Evolutionary conservation across 1,284 basidiomycete species (phyloP), one percentile per base, ranked within the genome.

Genomic region (Sutorius eximius): DNA sequence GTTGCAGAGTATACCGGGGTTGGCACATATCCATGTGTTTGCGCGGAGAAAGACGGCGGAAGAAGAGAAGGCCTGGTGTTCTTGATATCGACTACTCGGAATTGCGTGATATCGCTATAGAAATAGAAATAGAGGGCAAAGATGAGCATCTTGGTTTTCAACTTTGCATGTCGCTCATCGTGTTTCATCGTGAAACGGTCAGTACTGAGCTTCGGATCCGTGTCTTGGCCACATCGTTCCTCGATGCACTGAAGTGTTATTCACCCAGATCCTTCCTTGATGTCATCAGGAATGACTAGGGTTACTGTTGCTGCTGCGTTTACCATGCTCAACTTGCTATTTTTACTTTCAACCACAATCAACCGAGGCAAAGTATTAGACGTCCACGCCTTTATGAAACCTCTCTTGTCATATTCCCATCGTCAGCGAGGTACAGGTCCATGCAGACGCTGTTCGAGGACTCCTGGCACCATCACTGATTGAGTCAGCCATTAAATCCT

Each of bases 1-100:
- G 61, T 66, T 92, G 55, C 90, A 93, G 64, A 91, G 88, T 57
- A 82, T 93, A 24, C 86, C 82, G 12, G 87, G 82, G 16, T 74
- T 93, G 45, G 87, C 88, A 0, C 91, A 93, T 65, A 81, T 88
- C 29, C 91, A 93, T 59, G 87, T 92, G 36, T 90, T 92, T 66
- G 89, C 87, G 10, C 77, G 81, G 48, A 75, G 70, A 65, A 86
- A 85, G 60, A 55, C 57, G 24, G 36, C 37, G 3, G 55, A 65
- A 33, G 68, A 70, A 50, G 56, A 58, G 53, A 49, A 29, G 30
- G 32, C 27, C 18, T 67, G 64, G 66, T 20, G 30, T 45, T 30
- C 45, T 43, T 64, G 54, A 63, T 43, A 12, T 42, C 27, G 33
- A 44, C 38, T 30, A 13, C 40, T 22, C 2, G 43, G 38, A 29